Evolutionary conservation across 2,329 filamentous ascomycete species (phyloP), one percentile per base, ranked within the genome.

Genomic region (Phoma herbarum): DNA sequence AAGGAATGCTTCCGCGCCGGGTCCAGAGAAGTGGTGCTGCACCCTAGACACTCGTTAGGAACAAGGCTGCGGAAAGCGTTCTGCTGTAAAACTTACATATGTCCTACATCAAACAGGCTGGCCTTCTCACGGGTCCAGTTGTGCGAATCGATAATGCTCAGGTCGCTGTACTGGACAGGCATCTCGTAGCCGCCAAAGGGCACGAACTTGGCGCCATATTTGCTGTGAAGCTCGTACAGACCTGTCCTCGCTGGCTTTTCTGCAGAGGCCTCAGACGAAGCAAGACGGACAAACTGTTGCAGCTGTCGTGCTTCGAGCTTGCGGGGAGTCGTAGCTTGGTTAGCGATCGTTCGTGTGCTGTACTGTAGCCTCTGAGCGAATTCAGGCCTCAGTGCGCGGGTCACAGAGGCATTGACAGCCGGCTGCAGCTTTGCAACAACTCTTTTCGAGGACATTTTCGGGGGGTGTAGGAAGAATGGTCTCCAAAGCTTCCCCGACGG

Each of bases 131-230:
- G 88, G 16, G 95, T 98, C 85, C 94, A 97, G 70, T 88, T 85
- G 82, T 98, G 95, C 51, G 92, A 96, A 61, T 93, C 91, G 66
- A 86, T 84, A 63, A 97, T 90, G 67, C 90, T 89, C 65, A 91
- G 84, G 65, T 88, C 86, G 31, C 84, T 79, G 81, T 98, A 99
- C 78, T 95, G 90, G 43, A 99, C 88, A 8, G 95, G 95, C 92
- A 99, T 97, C 68, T 86, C 84, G 81, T 89, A 97, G 66, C 92
- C 93, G 63, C 91, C 94, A 79, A 97, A 99, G n/a, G 92, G 91
- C 48, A 97, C 94, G 87, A 98, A 95, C 81, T 96, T 97, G 66
- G 86, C 95, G 67, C 92, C 92, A 74, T 91, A 83, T 58, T 86
- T 84, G 62, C 93, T 72, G 77, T 96, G 91, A 22, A 96, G 82